Percentiles rank a stretch among this genome's conserved stretches.
These are phyloP conservation scores for Cercospora sp. DNA, from an alignment of 2,329 filamentous ascomycete species.

Conservation along the genomic window DNA sequence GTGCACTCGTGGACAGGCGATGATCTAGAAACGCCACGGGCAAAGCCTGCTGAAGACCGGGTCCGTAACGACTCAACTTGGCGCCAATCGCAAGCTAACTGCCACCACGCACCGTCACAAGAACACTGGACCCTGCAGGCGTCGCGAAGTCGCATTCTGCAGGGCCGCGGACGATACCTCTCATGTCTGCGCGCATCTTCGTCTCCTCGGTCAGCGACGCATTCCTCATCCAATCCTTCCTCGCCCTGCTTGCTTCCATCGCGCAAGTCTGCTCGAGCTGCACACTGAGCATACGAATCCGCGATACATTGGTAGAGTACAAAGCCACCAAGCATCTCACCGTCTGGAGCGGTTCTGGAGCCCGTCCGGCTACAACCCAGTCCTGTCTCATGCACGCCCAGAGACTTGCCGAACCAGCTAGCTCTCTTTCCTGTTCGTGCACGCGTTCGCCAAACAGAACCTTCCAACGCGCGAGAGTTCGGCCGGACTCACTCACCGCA, in stretches of 20 bases:
- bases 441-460: neutral
- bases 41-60: slow-evolving; percentile 1
- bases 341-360: neutral
- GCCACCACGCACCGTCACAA: neutral
- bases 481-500: neutral
- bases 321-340: neutral
- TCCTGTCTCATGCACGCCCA: slow-evolving; percentile 1
- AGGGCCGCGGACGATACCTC: neutral
- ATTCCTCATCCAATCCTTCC: neutral
- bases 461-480: neutral
- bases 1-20: neutral
- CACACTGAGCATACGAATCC: too few relatives aligned
- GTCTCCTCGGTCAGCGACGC: neutral
- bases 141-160: neutral
- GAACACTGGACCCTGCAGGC: neutral
- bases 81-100: neutral
- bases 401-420: slow-evolving; percentile 1
- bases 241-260: neutral
- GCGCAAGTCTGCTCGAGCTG: too few relatives aligned
- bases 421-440: neutral
- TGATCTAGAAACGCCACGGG: slow-evolving; percentile 4
- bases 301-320: neutral
- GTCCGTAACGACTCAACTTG: neutral
- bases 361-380: neutral
- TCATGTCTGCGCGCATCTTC: neutral